These are phyloP conservation scores for Phyllosticta capitalensis DNA, from an alignment of 2,329 filamentous ascomycete genomes.

Conservation along the genomic window DNA sequence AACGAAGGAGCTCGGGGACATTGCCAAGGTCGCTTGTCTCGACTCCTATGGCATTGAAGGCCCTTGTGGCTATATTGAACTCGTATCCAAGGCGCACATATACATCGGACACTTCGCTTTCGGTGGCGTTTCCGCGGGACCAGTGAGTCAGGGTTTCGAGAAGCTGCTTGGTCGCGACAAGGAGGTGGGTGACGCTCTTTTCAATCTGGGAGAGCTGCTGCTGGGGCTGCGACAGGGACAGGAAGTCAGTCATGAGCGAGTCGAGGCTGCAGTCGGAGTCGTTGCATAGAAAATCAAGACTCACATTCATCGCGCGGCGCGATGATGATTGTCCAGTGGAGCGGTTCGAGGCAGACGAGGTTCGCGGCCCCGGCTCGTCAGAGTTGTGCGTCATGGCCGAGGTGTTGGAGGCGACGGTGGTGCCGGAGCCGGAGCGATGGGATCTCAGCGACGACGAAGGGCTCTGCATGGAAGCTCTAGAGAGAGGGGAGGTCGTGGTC, in stretches of 20 bases:
- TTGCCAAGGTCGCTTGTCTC: slow-evolving; percentile 91
- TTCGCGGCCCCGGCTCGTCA: slow-evolving; percentile 48
- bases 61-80: slow-evolving; percentile 97
- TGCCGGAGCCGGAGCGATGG: slow-evolving; percentile 15
- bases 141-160: slow-evolving; percentile 96
- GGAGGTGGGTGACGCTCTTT: slow-evolving; percentile 94
- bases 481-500: not conserved
- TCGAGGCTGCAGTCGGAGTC: not conserved
- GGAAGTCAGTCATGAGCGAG: not conserved
- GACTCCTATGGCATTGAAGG: slow-evolving; percentile 93
- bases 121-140: slow-evolving; percentile 85
- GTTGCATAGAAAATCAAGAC: slow-evolving; percentile 12
- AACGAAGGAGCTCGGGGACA: slow-evolving; percentile 80
- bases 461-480: slow-evolving; percentile 11
- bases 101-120: slow-evolving; percentile 93
- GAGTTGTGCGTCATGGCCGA: slow-evolving; percentile 48
- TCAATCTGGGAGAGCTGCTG: slow-evolving; percentile 90
- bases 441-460: slow-evolving; percentile 13
- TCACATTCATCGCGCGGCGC: slow-evolving; percentile 28
- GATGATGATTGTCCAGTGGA: slow-evolving; percentile 35
- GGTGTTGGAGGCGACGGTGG: slow-evolving; percentile 21
- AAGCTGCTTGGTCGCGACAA: slow-evolving; percentile 95
- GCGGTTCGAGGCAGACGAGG: slow-evolving; percentile 57
- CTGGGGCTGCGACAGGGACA: slow-evolving; percentile 44
- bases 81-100: slow-evolving; percentile 97